Evolutionary conservation across 176 grass and related monocot genomes (phyloP).

Genomic region (Musa acuminata): DNA sequence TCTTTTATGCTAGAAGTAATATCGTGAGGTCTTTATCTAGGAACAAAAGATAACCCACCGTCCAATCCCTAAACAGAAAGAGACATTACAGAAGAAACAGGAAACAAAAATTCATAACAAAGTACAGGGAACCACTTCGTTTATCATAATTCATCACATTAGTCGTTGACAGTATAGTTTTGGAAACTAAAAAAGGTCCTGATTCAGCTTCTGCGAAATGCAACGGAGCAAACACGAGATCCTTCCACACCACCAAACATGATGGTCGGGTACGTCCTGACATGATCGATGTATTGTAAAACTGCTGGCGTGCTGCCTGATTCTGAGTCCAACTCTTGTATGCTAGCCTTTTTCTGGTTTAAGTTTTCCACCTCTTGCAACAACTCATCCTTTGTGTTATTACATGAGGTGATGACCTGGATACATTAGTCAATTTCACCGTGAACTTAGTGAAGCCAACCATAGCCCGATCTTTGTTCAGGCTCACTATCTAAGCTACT

Average conservation of each 20-base stretch:
- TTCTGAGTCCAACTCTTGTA: conserved; percentile 23
- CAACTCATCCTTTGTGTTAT: conserved; percentile 81
- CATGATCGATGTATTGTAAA: conserved; percentile 74
- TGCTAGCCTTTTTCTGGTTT: conserved; percentile 28
- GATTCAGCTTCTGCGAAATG: conserved; percentile 36
- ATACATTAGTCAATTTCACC: not conserved
- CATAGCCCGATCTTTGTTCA: no score
- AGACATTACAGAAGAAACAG: not conserved
- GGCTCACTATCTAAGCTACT: no score
- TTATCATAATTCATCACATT: not conserved
- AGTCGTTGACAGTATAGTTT: no score
- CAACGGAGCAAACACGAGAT: conserved; percentile 76
- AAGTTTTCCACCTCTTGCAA: conserved; percentile 73
- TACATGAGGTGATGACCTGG: conserved; percentile 86
- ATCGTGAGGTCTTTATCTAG: no score
- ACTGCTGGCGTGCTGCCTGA: conserved; percentile 16
- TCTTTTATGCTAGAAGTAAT: no score
- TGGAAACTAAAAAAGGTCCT: not conserved
- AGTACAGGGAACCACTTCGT: not conserved
- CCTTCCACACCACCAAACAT: conserved; percentile 82
- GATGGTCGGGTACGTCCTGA: conserved; percentile 67
- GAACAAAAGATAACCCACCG: not conserved
- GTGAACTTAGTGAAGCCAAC: no score
- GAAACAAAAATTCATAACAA: not conserved
- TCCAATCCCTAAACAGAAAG: not conserved